Percentiles rank a stretch among this genome's conserved stretches.
These are phyloP conservation scores for Pseudogymnoascus sp. DNA, from an alignment of 2,329 filamentous ascomycete genomes.

Conservation along the genomic window DNA sequence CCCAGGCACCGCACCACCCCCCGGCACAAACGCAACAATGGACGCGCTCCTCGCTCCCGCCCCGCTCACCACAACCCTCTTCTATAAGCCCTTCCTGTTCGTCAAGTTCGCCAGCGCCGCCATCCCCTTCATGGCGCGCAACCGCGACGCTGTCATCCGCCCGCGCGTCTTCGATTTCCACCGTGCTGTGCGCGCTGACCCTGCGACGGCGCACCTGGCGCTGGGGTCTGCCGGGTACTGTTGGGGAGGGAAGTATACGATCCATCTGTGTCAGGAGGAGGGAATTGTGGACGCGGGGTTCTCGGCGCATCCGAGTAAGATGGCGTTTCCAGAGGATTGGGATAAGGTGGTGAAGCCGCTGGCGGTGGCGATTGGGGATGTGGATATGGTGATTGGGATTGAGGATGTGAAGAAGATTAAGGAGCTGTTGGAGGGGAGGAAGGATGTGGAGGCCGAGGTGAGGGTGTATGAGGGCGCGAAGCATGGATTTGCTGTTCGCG, in stretches of 20 bases:
- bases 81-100: not conserved
- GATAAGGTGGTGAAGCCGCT: conserved; percentile 33
- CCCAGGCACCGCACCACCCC: not conserved
- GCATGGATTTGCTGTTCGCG: conserved; percentile 36
- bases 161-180: not conserved
- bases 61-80: not conserved
- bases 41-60: not conserved
- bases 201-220: not conserved
- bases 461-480: conserved; percentile 31
- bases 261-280: conserved; percentile 36
- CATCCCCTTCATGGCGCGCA: not conserved
- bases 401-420: conserved; percentile 21
- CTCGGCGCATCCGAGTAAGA: not conserved
- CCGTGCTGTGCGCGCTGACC: not conserved
- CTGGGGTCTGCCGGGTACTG: conserved; percentile 39
- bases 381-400: conserved; percentile 34
- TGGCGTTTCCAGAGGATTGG: not conserved
- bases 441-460: conserved; percentile 27
- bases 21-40: not conserved
- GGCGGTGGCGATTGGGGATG: conserved; percentile 39
- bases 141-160: not conserved
- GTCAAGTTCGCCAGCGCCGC: not conserved
- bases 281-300: not conserved
- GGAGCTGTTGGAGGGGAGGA: conserved; percentile 25
- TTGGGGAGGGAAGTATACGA: conserved; percentile 49